Base-by-base conservation (phyloP, 352 stramenopile genomes). In the Pythium plurisporium region DNA sequence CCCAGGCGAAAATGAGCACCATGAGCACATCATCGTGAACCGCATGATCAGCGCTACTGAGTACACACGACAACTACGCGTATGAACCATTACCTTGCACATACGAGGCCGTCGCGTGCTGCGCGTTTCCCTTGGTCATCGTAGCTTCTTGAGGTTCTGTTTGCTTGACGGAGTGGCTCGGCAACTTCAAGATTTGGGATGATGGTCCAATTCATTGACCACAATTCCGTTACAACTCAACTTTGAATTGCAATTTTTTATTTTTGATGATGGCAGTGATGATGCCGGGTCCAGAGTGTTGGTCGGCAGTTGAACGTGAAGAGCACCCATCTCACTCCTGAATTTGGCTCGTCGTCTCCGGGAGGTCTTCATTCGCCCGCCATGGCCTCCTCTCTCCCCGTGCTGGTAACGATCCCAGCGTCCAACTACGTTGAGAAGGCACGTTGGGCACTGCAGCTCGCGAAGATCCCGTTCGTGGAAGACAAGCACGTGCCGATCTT, bases 361-460 rank as follows among this genome's bases (percentile, higher is more conserved):
- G 44, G 15, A n/a, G 10, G 8, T 2, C 44, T 3, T 20, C 22
- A 15, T 17, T 37, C 56, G 40, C 10, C 10, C 19, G 10, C 12
- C 6, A 51, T 48, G 41, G 14, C 19, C 19, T 48, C 41, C 8
- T 4, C 41, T 15, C 25, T 19, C 7, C 58, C 64, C 6, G 57
- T 54, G 15, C 55, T 87, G 34, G 74, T 87, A 49, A 71, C 74
- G 23, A 83, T 87, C 41, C 73, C 74, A 2, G 65, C 65, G 19
- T 85, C 73, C 40, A 87, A 79, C 64, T 87, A 75, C 44, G 74
- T 74, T 19, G 76, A 85, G 59, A 87, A 87, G 56, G 70, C 74
- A 30, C 70, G 77, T 6, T 85, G 72, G 77, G 73, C 73, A 20
- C 44, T 87, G 27, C 68, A 72, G 20, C 25, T 79, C 5, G 70